Base-by-base conservation (phyloP, 192 early-diverging fungal genomes). In the Allomyces javanicus region DNA sequence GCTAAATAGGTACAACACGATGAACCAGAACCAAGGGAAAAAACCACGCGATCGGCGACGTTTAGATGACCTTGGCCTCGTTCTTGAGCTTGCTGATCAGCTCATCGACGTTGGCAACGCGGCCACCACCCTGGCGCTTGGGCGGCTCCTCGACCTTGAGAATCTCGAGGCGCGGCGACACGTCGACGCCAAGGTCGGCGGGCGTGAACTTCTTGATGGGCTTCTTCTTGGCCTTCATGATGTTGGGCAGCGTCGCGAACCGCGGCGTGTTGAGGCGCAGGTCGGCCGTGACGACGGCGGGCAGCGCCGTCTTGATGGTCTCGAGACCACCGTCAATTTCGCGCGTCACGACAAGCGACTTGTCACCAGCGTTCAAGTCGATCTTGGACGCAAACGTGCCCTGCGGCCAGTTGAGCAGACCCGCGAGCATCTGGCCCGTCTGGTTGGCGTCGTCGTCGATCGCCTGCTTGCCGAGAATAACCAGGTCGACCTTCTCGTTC, bases 141-240 rank as follows among this genome's bases (percentile, higher is more conserved):
- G 93, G 75, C 24, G 96, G 96, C 75, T 99, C 96, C 7, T 78
- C 79, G 44, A 99, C 87, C 76, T 90, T 88, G 77, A 99, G 69
- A 14, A 85, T 93, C 78, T 91, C 78, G 65, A 99, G 72, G 9
- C 89, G 83, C 67, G 86, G 85, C 68, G 75, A 84, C 64, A 96
- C 79, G 65, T 96, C 93, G 12, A 99, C 86, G 40, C 81, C 86
- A 24, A 96, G 79, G 61, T 92, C 86, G 27, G 79, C 80, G 19
- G 88, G 87, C 17, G 86, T 80, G 24, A 89, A 61, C 73, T 87
- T 90, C 64, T 75, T 74, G 67, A 99, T 72, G 61, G 90, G 89
- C 86, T 99, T 99, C 85, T 96, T 96, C 82, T 95, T 99, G 64
- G 96, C 96, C 83, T 99, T 99, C 95, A 96, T 96, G 73, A 96